A percentile compares a stretch with the other conserved stretches of the same genome.
These are phyloP conservation scores for Pseudodiploospora longispora DNA, from an alignment of 2,329 filamentous ascomycete genomes.

Conservation along the genomic window DNA sequence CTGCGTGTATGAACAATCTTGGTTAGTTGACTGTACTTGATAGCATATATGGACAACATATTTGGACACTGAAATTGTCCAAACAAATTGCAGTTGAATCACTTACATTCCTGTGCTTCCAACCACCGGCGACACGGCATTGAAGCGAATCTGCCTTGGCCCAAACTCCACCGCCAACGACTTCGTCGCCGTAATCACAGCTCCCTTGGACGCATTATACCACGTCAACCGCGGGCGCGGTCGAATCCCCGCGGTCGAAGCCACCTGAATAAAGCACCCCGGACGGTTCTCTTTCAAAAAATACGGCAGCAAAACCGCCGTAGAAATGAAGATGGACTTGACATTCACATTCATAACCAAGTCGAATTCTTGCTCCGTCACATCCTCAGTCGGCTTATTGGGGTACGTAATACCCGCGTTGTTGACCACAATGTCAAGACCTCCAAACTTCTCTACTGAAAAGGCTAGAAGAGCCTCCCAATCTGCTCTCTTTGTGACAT, in stretches of 20 bases:
- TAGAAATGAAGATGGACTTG: slow-evolving; percentile 55
- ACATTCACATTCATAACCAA: slow-evolving; percentile 61
- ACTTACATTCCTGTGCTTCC: slow-evolving; percentile 54
- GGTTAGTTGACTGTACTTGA: not conserved
- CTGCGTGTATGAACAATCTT: slow-evolving; percentile 10
- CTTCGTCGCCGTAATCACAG: slow-evolving; percentile 51
- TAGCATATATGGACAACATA: no score
- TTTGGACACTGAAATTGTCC: not conserved
- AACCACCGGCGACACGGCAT: slow-evolving; percentile 61
- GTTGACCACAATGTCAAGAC: slow-evolving; percentile 52
- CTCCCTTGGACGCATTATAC: slow-evolving; percentile 64
- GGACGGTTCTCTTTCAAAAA: slow-evolving; percentile 49
- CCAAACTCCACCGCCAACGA: slow-evolving; percentile 64
- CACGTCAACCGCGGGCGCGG: slow-evolving; percentile 57
- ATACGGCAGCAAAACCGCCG: slow-evolving; percentile 51
- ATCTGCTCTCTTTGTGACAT: slow-evolving; percentile 44
- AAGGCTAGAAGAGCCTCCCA: slow-evolving; percentile 43
- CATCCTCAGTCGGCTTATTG: slow-evolving; percentile 55
- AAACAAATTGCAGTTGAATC: not conserved
- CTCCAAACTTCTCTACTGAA: slow-evolving; percentile 37
- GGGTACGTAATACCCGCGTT: slow-evolving; percentile 52
- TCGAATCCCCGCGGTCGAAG: slow-evolving; percentile 52
- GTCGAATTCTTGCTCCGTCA: slow-evolving; percentile 60
- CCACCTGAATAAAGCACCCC: slow-evolving; percentile 57
- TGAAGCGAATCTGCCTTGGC: slow-evolving; percentile 63